Conservation (phyloP, 2,329 filamentous ascomycete species). For the Ampelomyces quisqualis region DNA sequence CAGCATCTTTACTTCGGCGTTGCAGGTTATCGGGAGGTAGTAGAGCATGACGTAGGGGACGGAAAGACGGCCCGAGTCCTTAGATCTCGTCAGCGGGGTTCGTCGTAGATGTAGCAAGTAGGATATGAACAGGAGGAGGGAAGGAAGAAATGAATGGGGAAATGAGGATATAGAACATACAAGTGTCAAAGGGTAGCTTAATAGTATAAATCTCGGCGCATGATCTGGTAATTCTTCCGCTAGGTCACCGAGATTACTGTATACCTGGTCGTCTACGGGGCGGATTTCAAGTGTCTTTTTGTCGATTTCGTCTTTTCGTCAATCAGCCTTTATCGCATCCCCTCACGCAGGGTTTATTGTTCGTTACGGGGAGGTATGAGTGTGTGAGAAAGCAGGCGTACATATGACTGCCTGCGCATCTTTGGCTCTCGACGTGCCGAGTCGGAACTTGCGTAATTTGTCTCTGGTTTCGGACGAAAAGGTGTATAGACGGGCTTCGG, state of each 20-base stretch:
- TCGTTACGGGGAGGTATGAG: slow-evolving; percentile 5
- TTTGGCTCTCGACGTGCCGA: slow-evolving; percentile 83
- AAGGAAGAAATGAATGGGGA: no score
- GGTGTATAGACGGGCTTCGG: slow-evolving; percentile 86
- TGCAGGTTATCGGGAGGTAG: slow-evolving; percentile 91
- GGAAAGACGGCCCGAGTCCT: slow-evolving; percentile 79
- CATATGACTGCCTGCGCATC: slow-evolving; percentile 91
- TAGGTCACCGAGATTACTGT: slow-evolving; percentile 77
- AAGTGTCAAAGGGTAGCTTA: slow-evolving; percentile 87
- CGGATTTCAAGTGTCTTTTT: slow-evolving; percentile 87
- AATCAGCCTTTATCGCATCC: slow-evolving; percentile 26
- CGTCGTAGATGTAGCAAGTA: no score
- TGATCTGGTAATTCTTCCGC: slow-evolving; percentile 90
- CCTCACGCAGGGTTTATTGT: background rate
- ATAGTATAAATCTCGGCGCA: slow-evolving; percentile 81
- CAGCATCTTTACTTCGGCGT: slow-evolving; percentile 82
- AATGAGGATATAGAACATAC: slow-evolving; percentile 56
- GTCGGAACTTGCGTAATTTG: slow-evolving; percentile 89
- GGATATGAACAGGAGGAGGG: no score
- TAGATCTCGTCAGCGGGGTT: slow-evolving; percentile 1
- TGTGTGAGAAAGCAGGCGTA: no score
- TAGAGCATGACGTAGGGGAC: slow-evolving; percentile 95
- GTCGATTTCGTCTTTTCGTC: slow-evolving; percentile 76
- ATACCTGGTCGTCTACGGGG: slow-evolving; percentile 77
- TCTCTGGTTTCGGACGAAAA: slow-evolving; percentile 90